These are phyloP conservation scores for Condylostoma magnum DNA, from an alignment of 169 alveolate genomes.

Conservation along the genomic window DNA sequence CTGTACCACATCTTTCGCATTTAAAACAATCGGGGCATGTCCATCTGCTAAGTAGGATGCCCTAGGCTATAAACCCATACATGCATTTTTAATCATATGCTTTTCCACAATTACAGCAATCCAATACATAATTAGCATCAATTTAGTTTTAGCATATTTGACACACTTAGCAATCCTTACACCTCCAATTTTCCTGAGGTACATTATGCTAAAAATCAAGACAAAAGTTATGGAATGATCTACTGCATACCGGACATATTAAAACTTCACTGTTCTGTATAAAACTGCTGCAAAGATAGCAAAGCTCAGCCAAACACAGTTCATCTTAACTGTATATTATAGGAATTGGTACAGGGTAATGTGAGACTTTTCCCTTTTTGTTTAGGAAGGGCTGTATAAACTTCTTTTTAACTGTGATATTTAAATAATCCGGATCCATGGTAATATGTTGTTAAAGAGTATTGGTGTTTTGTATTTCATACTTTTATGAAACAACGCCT, in stretches of 20 bases:
- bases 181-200: neutral
- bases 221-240: slow-evolving; percentile 22
- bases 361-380: neutral
- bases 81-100: slow-evolving; percentile 1
- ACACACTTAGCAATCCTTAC: slow-evolving; percentile 24
- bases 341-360: slow-evolving; percentile 15
- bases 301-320: slow-evolving; percentile 8
- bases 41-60: slow-evolving; percentile 11
- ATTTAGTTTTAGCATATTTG: slow-evolving; percentile 1
- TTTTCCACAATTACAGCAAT: slow-evolving; percentile 15
- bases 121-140: neutral
- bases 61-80: neutral
- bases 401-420: slow-evolving; percentile 6
- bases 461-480: no score
- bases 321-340: neutral
- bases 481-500: no score
- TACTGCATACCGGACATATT: neutral
- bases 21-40: slow-evolving; percentile 12
- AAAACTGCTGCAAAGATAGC: slow-evolving; percentile 20
- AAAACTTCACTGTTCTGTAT: neutral
- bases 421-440: neutral
- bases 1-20: slow-evolving; percentile 16
- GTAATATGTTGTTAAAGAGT: no score
- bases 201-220: neutral
- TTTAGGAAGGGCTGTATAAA: slow-evolving; percentile 14